Percentiles rank a stretch among this genome's conserved stretches.
These are phyloP conservation scores for Chaetomiaceae sp. DNA, from an alignment of 2,329 filamentous ascomycete genomes.

Conservation along the genomic window DNA sequence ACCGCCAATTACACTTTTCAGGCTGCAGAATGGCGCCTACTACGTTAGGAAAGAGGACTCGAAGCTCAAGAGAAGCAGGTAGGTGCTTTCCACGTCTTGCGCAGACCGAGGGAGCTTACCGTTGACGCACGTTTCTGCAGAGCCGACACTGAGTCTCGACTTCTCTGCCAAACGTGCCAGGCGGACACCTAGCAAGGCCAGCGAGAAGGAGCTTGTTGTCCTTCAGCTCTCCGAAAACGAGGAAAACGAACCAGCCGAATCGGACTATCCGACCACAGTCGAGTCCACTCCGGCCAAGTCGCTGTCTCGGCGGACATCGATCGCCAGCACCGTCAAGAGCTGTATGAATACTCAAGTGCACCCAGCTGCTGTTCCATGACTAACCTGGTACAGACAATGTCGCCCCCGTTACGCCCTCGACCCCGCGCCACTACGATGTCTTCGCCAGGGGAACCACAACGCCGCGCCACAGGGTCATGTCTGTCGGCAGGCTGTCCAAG, in stretches of 20 bases:
- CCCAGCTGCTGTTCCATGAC: neutral
- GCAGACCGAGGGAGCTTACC: conserved; percentile 1
- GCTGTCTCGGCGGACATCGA: conserved; percentile 13
- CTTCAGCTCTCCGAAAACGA: conserved; percentile 39
- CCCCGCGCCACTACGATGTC: conserved; percentile 73
- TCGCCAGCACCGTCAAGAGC: conserved; percentile 18
- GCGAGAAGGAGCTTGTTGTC: conserved; percentile 55
- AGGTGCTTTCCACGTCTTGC: conserved; percentile 2
- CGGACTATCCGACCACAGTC: conserved; percentile 19
- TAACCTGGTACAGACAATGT: conserved; percentile 8
- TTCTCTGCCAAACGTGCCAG: conserved; percentile 43
- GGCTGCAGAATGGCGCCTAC: conserved; percentile 22
- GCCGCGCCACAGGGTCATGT: conserved; percentile 76
- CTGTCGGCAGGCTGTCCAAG: conserved; percentile 67
- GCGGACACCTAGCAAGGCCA: conserved; percentile 35
- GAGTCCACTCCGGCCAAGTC: conserved; percentile 19
- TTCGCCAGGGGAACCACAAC: conserved; percentile 67
- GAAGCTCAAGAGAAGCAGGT: conserved; percentile 21
- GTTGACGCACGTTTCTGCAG: conserved; percentile 16
- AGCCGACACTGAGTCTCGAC: conserved; percentile 16
- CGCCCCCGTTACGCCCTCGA: conserved; percentile 61
- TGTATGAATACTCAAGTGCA: neutral
- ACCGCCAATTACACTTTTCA: conserved; percentile 13
- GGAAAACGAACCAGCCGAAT: conserved; percentile 35
- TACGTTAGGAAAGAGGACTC: conserved; percentile 30